Conservation (phyloP, 2,329 filamentous ascomycete species). For the Colletotrichum tofieldiae region DNA sequence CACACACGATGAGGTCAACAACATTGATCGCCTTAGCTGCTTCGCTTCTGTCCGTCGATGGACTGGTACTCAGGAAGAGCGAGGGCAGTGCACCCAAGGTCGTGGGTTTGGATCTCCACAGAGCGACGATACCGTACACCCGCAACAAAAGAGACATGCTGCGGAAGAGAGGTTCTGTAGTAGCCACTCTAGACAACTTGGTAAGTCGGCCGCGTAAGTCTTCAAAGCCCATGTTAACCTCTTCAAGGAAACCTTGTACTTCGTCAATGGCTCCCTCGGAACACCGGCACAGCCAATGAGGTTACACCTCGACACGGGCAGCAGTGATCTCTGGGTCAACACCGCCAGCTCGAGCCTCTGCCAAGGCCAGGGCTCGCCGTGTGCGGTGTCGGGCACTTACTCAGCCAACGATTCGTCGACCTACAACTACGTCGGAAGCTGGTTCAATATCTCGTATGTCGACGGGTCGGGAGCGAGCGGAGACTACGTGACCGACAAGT, state of each 20-base stretch:
- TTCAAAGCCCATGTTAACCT: slow-evolving; percentile 34
- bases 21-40: slow-evolving; percentile 51
- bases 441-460: slow-evolving; percentile 91
- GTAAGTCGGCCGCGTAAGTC: slow-evolving; percentile 54
- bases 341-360: slow-evolving; percentile 75
- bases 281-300: slow-evolving; percentile 72
- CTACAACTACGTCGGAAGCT: slow-evolving; percentile 79
- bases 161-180: slow-evolving; percentile 61
- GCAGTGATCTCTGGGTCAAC: slow-evolving; percentile 82
- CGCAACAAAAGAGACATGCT: slow-evolving; percentile 42
- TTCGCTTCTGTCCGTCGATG: slow-evolving; percentile 48
- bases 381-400: slow-evolving; percentile 77
- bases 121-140: slow-evolving; percentile 48
- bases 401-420: slow-evolving; percentile 80
- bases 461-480: slow-evolving; percentile 84
- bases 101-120: slow-evolving; percentile 62
- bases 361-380: slow-evolving; percentile 62
- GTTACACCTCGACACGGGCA: slow-evolving; percentile 78
- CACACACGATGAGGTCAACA: slow-evolving; percentile 54
- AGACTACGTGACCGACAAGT: slow-evolving; percentile 84
- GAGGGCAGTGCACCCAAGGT: slow-evolving; percentile 58
- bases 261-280: slow-evolving; percentile 74
- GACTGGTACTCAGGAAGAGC: slow-evolving; percentile 50
- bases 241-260: slow-evolving; percentile 73
- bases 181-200: slow-evolving; percentile 69